Evolutionary conservation across 257 asterid genomes (phyloP).

Genomic region (Petunia secreta): DNA sequence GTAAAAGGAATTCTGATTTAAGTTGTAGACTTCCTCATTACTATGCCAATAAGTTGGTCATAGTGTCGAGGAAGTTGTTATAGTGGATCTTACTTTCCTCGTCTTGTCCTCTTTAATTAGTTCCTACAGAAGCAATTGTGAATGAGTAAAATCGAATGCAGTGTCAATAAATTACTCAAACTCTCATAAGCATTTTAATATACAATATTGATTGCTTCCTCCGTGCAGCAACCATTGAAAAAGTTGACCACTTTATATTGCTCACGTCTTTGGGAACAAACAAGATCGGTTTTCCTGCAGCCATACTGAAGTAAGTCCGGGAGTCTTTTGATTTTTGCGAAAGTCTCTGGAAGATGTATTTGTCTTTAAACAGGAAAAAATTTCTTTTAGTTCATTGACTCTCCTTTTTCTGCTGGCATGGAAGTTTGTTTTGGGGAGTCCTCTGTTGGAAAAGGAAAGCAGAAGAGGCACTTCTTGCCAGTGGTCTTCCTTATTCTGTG

Average conservation of each 20-base stretch:
- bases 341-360: background rate
- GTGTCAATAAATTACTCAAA: background rate
- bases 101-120: background rate
- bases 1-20: conserved; percentile 38
- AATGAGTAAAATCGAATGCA: conserved; percentile 16
- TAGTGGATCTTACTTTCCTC: no score
- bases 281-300: conserved; percentile 95
- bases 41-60: background rate
- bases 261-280: conserved; percentile 94
- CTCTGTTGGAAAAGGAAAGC: conserved; percentile 89
- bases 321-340: conserved; percentile 12
- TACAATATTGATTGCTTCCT: background rate
- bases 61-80: background rate
- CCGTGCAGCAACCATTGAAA: conserved; percentile 72
- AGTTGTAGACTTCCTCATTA: background rate
- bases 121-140: background rate
- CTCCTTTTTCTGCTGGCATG: conserved; percentile 25
- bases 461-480: conserved; percentile 87
- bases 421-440: conserved; percentile 97
- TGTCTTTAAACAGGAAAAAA: conserved; percentile 20
- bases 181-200: background rate
- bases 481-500: conserved; percentile 90
- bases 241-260: conserved; percentile 81
- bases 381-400: conserved; percentile 27
- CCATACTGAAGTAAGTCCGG: conserved; percentile 77